Conservation (phyloP, 768 basidiomycete species). For the Kwoniella dejecticola region DNA sequence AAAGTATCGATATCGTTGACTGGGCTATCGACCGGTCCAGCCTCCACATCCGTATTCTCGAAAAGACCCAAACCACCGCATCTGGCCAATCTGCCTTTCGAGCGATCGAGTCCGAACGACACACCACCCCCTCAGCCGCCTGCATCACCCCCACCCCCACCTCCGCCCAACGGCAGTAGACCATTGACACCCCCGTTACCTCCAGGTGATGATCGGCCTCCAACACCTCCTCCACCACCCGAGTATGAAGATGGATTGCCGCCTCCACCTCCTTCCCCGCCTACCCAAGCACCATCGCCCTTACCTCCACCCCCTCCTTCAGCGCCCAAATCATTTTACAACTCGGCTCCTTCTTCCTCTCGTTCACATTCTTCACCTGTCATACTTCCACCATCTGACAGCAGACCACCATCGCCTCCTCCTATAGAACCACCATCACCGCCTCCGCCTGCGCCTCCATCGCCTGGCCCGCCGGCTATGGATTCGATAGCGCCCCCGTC, state of each 20-base stretch:
- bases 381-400: slow-evolving; percentile 16
- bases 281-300: background rate
- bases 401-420: slow-evolving; percentile 29
- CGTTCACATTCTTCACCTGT: slow-evolving; percentile 5
- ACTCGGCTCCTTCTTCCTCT: too few species aligned
- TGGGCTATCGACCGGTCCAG: background rate
- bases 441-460: slow-evolving; percentile 30
- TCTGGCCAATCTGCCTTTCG: slow-evolving; percentile 10
- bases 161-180: background rate
- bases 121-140: slow-evolving; percentile 1
- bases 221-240: slow-evolving; percentile 5
- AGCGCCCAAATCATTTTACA: background rate
- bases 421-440: slow-evolving; percentile 24
- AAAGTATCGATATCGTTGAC: slow-evolving; percentile 23
- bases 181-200: slow-evolving; percentile 7
- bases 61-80: slow-evolving; percentile 20
- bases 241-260: background rate
- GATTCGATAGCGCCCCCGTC: slow-evolving; percentile 34
- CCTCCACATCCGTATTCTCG: too few species aligned
- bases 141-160: slow-evolving; percentile 13
- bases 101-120: slow-evolving; percentile 1
- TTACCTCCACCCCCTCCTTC: background rate
- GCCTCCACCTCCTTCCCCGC: background rate
- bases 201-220: slow-evolving; percentile 5
- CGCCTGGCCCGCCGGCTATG: slow-evolving; percentile 3